Base-by-base conservation (phyloP, 2,329 filamentous ascomycete genomes). In the Hypoxylon sp. region DNA sequence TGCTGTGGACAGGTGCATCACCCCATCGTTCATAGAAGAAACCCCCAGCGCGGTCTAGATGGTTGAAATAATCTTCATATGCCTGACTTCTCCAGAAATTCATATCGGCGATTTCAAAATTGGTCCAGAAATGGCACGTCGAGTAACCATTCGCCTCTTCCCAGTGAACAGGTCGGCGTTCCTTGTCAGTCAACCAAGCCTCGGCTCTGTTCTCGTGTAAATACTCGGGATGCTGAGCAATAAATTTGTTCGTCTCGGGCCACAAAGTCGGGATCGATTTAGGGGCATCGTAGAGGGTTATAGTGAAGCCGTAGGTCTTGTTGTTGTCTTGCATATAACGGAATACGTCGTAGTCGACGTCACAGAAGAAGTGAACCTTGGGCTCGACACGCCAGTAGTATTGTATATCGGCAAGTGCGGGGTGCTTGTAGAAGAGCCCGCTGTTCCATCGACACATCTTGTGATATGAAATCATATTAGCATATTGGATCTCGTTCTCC, bases 401-500 rank as follows among this genome's bases (percentile, higher is more conserved):
- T 73, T 93, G 92, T 70, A 87, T 89, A 75, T 96, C 82, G 71
- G 89, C 85, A 62, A 99, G 87, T 0, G 94, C 94, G 0, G 94
- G 93, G 80, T 99, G 96, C 78, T 96, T 94, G 85, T 97, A 98
- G 85, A 99, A 99, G 80, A 98, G 86, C 77, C 96, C 96, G 76
- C 93, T 97, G 83, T 99, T 99, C 96, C 96, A 99, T 62, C 96
- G 90, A 79, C 96, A 99, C 96, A 99, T 99, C 79, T 98, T 92
- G 81, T 98, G 95, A 82, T 99, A 99, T 52, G 94, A 97, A 59
- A 93, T 82, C 85, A 92, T 93, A 74, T 90, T 87, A 75, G 93
- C 93, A 79, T 99, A 99, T 79, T 98, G 95, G 46, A 99, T 93
- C 9, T 91, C 87, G 75, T 95, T 88, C 77, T 96, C 92, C 76